These are phyloP conservation scores for Aegilops bicornis DNA, from an alignment of 176 grass and related monocot genomes.

Conservation along the genomic window DNA sequence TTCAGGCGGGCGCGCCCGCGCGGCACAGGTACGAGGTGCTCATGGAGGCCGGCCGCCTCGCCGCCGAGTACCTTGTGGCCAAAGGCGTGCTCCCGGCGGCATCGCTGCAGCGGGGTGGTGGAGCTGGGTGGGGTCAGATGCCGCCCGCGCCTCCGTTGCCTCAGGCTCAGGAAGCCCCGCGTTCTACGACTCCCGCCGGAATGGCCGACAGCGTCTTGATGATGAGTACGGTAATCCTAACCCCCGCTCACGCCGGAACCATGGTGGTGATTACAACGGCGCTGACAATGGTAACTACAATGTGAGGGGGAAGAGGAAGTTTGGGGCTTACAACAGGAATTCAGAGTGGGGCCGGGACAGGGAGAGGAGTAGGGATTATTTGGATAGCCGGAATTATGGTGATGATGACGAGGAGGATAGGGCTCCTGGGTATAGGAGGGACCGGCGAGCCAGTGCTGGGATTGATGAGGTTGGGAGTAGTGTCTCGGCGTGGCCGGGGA, in stretches of 20 bases:
- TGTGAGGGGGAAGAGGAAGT: constrained; percentile 62
- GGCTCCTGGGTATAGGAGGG: constrained; percentile 62
- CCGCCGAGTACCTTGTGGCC: constrained; percentile 83
- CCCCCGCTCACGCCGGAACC: constrained; percentile 14
- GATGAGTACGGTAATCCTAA: constrained; percentile 46
- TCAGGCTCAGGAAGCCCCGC: constrained; percentile 1
- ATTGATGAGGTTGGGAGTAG: constrained; percentile 79
- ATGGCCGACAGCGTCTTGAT: constrained; percentile 43
- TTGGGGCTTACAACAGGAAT: constrained; percentile 48
- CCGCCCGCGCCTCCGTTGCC: constrained; percentile 16
- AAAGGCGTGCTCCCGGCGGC: constrained; percentile 68
- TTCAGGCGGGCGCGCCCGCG: not conserved
- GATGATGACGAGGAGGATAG: constrained; percentile 45
- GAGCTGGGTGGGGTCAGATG: constrained; percentile 26
- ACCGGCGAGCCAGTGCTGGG: constrained; percentile 32
- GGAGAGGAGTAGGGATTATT: constrained; percentile 53
- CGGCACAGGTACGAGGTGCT: constrained; percentile 71
- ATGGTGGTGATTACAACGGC: constrained; percentile 17
- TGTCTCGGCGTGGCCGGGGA: constrained; percentile 53
- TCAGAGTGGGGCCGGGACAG: constrained; percentile 61
- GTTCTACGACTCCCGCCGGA: constrained; percentile 19
- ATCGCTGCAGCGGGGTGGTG: constrained; percentile 38
- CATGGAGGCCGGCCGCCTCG: constrained; percentile 87
- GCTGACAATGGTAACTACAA: constrained; percentile 43
- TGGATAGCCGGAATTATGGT: constrained; percentile 53